Evolutionary conservation across 768 basidiomycete genomes (phyloP).

Genomic region (Tulasnella sp.): DNA sequence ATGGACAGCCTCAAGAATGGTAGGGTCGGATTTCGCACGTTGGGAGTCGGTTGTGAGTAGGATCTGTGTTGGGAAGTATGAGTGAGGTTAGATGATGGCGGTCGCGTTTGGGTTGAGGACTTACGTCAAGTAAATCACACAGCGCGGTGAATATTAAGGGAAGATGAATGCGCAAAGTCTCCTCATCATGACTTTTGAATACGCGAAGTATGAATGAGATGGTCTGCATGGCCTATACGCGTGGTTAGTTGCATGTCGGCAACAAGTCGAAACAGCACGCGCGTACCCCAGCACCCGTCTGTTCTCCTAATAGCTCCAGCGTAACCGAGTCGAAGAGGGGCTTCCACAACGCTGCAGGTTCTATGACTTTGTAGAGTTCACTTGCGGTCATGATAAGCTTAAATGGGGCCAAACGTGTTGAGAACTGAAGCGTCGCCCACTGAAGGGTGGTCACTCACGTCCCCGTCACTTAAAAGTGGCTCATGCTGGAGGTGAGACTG

Average conservation of each 20-base stretch:
- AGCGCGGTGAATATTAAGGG: conserved; percentile 67
- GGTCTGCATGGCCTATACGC: conserved; percentile 49
- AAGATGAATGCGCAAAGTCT: conserved; percentile 66
- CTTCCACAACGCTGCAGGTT: conserved; percentile 82
- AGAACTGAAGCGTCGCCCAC: neutral
- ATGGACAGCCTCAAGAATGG: neutral
- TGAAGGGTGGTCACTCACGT: neutral
- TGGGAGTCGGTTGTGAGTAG: neutral
- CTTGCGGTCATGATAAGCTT: conserved; percentile 68
- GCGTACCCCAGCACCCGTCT: neutral
- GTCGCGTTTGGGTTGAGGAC: conserved; percentile 10
- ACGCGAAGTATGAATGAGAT: conserved; percentile 59
- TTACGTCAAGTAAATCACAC: conserved; percentile 52
- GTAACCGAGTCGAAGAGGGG: conserved; percentile 39
- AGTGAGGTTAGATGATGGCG: neutral
- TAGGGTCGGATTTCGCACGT: neutral
- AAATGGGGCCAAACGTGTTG: neutral
- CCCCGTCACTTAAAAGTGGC: neutral
- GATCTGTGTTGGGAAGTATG: neutral
- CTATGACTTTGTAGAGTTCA: conserved; percentile 84
- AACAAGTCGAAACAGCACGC: neutral
- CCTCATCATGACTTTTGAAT: conserved; percentile 77
- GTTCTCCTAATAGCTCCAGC: neutral
- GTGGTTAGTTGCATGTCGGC: neutral
- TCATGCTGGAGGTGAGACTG: conserved; percentile 32